Conservation (phyloP, 1,139 yeast species). For the Blastobotrys proliferans region DNA sequence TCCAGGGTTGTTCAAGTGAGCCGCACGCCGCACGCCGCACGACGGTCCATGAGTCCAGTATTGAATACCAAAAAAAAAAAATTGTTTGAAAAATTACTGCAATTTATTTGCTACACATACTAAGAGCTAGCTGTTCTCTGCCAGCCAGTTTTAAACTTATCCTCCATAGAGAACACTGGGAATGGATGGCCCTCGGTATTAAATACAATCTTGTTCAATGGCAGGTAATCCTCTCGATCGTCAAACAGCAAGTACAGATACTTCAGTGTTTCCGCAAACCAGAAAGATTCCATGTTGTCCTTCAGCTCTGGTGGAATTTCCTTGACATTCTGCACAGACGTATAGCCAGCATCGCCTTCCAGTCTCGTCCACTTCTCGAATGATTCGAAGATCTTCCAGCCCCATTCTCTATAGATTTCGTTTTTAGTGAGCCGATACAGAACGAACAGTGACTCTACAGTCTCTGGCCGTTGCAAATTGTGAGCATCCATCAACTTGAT, state of each 20-base stretch:
- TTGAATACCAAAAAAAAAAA: no score
- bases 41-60: no score
- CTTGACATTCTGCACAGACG: constrained; percentile 65
- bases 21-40: no score
- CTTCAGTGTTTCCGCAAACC: constrained; percentile 92
- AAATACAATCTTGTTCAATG: constrained; percentile 68
- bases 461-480: constrained; percentile 89
- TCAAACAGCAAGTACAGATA: constrained; percentile 79
- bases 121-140: not conserved
- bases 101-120: no score
- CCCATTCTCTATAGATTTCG: constrained; percentile 81
- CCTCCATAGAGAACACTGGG: constrained; percentile 15
- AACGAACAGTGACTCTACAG: constrained; percentile 83
- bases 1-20: no score
- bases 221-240: constrained; percentile 50
- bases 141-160: constrained; percentile 7
- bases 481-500: constrained; percentile 72
- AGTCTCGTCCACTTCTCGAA: constrained; percentile 60
- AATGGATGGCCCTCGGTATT: constrained; percentile 94
- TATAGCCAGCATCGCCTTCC: constrained; percentile 56
- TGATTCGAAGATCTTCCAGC: constrained; percentile 76
- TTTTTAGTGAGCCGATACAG: constrained; percentile 80
- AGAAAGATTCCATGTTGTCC: constrained; percentile 87
- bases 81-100: no score
- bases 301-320: constrained; percentile 44